phyloP scores from a whole-genome alignment of 1,139 yeast genomes.

The Blastobotrys apis region DNA sequence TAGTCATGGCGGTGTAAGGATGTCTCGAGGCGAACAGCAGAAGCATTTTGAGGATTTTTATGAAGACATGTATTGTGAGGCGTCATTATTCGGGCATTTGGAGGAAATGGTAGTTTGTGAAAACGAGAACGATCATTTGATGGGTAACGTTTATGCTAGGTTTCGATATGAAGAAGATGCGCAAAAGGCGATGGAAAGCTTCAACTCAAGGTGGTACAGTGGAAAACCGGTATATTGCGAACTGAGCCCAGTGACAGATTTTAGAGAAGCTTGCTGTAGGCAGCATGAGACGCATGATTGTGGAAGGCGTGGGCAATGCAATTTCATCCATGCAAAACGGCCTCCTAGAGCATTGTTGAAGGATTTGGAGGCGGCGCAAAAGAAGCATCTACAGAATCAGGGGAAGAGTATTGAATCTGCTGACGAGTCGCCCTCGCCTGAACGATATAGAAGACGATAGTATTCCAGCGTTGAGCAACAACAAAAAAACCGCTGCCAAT shows the following conservation, averaged over 20 bases:
- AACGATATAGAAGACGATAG: conserved; percentile 5
- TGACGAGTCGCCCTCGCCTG: conserved; percentile 7
- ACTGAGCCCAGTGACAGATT: conserved; percentile 67
- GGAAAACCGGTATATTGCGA: conserved; percentile 79
- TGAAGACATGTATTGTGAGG: conserved; percentile 68
- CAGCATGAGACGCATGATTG: conserved; percentile 64
- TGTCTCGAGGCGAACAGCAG: conserved; percentile 43
- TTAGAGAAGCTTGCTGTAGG: conserved; percentile 70
- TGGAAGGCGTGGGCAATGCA: conserved; percentile 75
- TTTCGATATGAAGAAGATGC: conserved; percentile 59
- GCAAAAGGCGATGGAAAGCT: conserved; percentile 50
- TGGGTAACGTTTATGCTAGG: conserved; percentile 78
- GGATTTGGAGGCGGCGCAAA: conserved; percentile 40
- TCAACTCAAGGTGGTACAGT: conserved; percentile 80
- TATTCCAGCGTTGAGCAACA: neutral
- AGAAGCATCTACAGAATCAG: conserved; percentile 25
- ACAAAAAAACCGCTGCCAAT: neutral
- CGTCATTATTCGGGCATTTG: conserved; percentile 57
- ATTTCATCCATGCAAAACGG: conserved; percentile 73
- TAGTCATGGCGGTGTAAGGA: conserved; percentile 25
- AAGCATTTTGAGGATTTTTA: conserved; percentile 60
- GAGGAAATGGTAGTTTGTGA: conserved; percentile 72
- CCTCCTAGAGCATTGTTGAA: conserved; percentile 47
- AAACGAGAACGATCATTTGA: conserved; percentile 73
- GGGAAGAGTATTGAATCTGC: conserved; percentile 3